Conservation (phyloP, 129 eudicot genomes). For the Pseudognaphalium luteoalbum region DNA sequence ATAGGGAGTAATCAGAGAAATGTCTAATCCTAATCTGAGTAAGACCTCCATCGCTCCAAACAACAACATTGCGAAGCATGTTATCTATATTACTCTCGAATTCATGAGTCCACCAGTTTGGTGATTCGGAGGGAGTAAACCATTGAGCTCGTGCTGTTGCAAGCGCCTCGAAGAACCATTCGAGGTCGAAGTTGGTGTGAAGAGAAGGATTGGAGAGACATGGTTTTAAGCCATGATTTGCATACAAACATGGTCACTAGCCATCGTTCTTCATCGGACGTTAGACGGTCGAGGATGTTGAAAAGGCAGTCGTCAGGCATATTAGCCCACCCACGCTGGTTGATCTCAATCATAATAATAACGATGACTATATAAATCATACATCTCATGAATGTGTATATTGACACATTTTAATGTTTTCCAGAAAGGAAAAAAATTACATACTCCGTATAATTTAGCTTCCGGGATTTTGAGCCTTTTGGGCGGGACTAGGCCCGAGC, state of each 20-base stretch:
- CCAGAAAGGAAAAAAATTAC: no score
- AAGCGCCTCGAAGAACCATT: constrained; percentile 29
- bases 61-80: constrained; percentile 68
- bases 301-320: constrained; percentile 45
- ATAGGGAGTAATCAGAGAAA: constrained; percentile 73
- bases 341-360: no score
- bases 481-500: no score
- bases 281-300: constrained; percentile 64
- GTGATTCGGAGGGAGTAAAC: neutral
- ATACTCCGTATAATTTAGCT: no score
- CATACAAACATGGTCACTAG: constrained; percentile 60
- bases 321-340: no score
- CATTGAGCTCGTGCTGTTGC: no score
- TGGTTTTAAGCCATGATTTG: constrained; percentile 69
- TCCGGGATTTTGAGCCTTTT: no score
- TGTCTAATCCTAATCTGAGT: constrained; percentile 68
- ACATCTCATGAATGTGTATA: no score
- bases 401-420: no score
- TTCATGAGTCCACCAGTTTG: neutral
- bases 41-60: constrained; percentile 59
- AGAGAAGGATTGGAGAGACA: constrained; percentile 52
- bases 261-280: constrained; percentile 57
- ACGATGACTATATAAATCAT: no score
- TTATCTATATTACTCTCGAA: constrained; percentile 66
- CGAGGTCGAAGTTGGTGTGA: constrained; percentile 61